These are phyloP conservation scores for Castanospermum australe DNA, from an alignment of 306 rosid species.

Conservation along the genomic window DNA sequence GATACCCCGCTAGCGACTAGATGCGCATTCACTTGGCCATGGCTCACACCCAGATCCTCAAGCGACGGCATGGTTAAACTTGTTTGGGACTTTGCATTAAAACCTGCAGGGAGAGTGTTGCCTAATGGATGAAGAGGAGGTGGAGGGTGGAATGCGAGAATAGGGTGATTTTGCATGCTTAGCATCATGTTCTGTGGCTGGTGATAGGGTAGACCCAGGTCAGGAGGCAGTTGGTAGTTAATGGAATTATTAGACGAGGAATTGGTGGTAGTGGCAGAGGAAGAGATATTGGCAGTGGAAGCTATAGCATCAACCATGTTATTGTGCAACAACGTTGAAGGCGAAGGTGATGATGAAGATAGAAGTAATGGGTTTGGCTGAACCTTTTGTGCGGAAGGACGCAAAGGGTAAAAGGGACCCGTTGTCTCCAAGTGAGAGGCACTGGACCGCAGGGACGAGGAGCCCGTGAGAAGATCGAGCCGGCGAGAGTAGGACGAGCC, in stretches of 20 bases:
- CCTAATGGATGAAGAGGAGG: neutral
- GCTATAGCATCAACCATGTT: slow-evolving; percentile 28
- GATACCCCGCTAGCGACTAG: neutral
- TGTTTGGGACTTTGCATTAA: slow-evolving; percentile 15
- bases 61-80: slow-evolving; percentile 9
- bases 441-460: slow-evolving; percentile 3
- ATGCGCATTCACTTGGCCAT: neutral
- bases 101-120: neutral
- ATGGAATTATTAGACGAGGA: neutral
- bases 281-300: neutral
- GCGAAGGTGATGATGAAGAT: slow-evolving; percentile 8
- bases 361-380: slow-evolving; percentile 29
- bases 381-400: slow-evolving; percentile 43
- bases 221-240: slow-evolving; percentile 22
- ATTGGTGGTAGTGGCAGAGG: slow-evolving; percentile 2
- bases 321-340: slow-evolving; percentile 33
- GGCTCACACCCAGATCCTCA: slow-evolving; percentile 18
- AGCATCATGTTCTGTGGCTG: slow-evolving; percentile 29
- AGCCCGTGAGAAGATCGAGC: slow-evolving; percentile 46
- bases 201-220: slow-evolving; percentile 14
- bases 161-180: slow-evolving; percentile 34
- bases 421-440: neutral
- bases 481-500: slow-evolving; percentile 42
- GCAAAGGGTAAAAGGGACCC: slow-evolving; percentile 37
- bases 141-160: slow-evolving; percentile 27